A percentile compares a stretch with the other conserved stretches of the same genome.
Evolutionary conservation across 768 basidiomycete species (phyloP).

Genomic region (Hortiboletus campestris): DNA sequence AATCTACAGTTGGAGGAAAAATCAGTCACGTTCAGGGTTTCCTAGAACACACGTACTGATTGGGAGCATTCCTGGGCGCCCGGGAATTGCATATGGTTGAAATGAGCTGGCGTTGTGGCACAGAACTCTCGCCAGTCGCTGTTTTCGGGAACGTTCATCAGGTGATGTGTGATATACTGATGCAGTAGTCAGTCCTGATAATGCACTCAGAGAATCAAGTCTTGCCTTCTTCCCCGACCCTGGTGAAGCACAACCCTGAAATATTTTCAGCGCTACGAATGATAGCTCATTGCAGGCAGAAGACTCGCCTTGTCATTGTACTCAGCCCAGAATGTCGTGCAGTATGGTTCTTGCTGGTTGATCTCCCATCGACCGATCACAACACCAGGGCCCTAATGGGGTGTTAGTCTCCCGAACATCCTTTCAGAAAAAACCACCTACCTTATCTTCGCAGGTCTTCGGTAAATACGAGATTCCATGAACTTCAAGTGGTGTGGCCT

Average conservation of each 20-base stretch:
- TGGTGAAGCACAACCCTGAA: conserved; percentile 24
- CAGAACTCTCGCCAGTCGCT: conserved; percentile 35
- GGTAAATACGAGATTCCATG: conserved; percentile 21
- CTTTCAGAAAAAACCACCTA: not conserved
- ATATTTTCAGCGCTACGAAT: not conserved
- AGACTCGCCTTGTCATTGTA: conserved; percentile 26
- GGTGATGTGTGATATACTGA: conserved; percentile 27
- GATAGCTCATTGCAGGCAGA: not conserved
- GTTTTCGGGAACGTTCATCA: conserved; percentile 24
- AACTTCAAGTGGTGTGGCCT: conserved; percentile 17
- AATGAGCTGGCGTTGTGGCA: conserved; percentile 32
- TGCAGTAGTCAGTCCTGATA: not conserved
- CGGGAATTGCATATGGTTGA: conserved; percentile 21
- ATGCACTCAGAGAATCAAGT: not conserved
- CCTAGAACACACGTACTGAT: conserved; percentile 3
- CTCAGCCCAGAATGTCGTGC: conserved; percentile 23
- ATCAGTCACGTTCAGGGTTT: not conserved
- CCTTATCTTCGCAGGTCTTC: conserved; percentile 24
- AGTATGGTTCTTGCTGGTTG: conserved; percentile 26
- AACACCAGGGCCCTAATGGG: conserved; percentile 10
- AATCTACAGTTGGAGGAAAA: conserved; percentile 5
- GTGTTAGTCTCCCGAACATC: not conserved
- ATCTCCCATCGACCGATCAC: conserved; percentile 31
- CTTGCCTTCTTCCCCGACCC: conserved; percentile 24
- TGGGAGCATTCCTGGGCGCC: conserved; percentile 19